A percentile compares a stretch with the other conserved stretches of the same genome.
Evolutionary conservation across 768 basidiomycete genomes (phyloP).

Genomic region (Lactarius vividus): DNA sequence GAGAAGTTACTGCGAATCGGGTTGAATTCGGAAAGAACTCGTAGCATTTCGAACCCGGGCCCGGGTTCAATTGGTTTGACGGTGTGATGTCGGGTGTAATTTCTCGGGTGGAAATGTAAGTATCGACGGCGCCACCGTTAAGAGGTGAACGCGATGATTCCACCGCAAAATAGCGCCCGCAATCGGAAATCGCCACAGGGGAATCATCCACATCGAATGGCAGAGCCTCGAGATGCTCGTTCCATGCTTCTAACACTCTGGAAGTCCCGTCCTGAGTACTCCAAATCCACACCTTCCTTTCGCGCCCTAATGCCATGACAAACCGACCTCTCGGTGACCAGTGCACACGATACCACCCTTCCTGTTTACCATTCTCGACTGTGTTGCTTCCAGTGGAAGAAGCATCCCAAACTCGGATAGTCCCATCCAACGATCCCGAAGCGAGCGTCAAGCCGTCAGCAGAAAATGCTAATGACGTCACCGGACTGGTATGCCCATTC

Average conservation of each 20-base stretch:
- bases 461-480: not conserved
- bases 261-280: not conserved
- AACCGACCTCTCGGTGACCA: not conserved
- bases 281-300: too few relatives aligned
- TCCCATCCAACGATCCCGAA: not conserved
- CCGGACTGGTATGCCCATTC: not conserved
- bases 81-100: not conserved
- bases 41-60: too few relatives aligned
- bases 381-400: not conserved
- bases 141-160: too few relatives aligned
- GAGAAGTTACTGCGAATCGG: not conserved
- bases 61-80: too few relatives aligned
- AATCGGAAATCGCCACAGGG: not conserved
- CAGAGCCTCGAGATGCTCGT: too few relatives aligned
- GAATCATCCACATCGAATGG: too few relatives aligned
- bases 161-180: too few relatives aligned
- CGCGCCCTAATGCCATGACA: too few relatives aligned
- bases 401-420: not conserved
- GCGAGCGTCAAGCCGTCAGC: not conserved
- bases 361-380: not conserved
- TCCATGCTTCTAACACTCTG: too few relatives aligned
- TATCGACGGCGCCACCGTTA: too few relatives aligned
- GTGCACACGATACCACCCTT: rapidly evolving
- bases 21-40: not conserved
- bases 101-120: too few relatives aligned